phyloP scores from a whole-genome alignment of 257 asterid genomes.

The Prunella vulgaris region DNA sequence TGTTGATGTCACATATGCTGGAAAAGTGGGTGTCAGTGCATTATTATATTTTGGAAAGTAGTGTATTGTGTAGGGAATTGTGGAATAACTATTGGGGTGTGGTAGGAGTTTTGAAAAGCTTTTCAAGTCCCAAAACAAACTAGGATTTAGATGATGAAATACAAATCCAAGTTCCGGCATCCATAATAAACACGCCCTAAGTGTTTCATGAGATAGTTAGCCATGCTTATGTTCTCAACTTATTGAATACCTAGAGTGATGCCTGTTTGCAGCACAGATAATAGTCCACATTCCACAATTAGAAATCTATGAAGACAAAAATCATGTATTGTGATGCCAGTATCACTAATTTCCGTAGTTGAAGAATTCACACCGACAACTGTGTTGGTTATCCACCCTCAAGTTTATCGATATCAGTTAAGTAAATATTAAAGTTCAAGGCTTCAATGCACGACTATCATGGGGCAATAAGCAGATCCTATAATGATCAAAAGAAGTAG shows the following conservation, averaged over 20 bases:
- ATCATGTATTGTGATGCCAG: neutral
- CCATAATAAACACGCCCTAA: neutral
- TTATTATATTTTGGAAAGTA: neutral
- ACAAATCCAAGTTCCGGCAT: neutral
- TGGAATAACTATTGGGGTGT: neutral
- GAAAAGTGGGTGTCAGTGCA: neutral
- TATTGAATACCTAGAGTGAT: conserved; percentile 3
- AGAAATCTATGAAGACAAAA: neutral
- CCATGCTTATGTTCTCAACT: neutral
- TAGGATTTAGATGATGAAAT: neutral
- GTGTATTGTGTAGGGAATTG: neutral
- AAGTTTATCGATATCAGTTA: neutral
- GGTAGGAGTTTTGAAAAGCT: neutral
- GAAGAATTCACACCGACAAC: conserved; percentile 8
- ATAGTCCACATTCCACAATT: neutral
- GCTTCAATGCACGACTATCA: neutral
- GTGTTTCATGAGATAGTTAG: neutral
- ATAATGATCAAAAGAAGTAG: neutral
- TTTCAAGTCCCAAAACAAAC: neutral
- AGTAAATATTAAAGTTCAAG: neutral
- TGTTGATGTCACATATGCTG: neutral
- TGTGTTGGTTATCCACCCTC: neutral
- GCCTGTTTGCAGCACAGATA: conserved; percentile 1
- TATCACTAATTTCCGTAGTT: neutral
- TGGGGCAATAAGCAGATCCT: neutral